These are phyloP conservation scores for Talaromyces sp. DNA, from an alignment of 2,329 filamentous ascomycete species.

Conservation along the genomic window DNA sequence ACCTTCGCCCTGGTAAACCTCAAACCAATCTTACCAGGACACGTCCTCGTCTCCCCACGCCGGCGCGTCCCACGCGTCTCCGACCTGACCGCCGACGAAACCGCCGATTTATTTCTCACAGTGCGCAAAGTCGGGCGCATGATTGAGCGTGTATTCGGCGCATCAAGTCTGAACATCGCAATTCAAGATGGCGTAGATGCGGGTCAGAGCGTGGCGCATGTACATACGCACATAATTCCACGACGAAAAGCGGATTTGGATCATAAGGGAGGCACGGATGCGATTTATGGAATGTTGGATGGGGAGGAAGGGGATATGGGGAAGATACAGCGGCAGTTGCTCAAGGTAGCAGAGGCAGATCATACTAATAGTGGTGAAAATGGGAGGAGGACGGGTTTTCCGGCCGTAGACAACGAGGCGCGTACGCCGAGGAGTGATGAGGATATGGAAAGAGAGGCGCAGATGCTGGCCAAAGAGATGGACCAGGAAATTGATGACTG, in stretches of 20 bases:
- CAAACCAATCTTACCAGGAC: conserved; percentile 87
- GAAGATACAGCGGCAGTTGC: conserved; percentile 57
- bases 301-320: conserved; percentile 79
- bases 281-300: conserved; percentile 77
- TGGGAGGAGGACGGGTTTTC: conserved; percentile 53
- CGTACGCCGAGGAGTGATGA: conserved; percentile 61
- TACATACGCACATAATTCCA: conserved; percentile 90
- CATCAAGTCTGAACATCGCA: conserved; percentile 81
- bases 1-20: conserved; percentile 91
- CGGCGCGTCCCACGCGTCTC: conserved; percentile 64
- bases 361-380: background rate
- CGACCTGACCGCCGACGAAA: conserved; percentile 66
- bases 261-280: conserved; percentile 57
- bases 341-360: conserved; percentile 10
- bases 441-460: conserved; percentile 76
- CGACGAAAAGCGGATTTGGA: conserved; percentile 56
- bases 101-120: conserved; percentile 79
- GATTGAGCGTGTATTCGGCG: conserved; percentile 57
- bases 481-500: conserved; percentile 29
- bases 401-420: conserved; percentile 64
- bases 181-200: conserved; percentile 89
- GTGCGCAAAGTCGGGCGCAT: conserved; percentile 78
- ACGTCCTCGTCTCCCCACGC: conserved; percentile 82
- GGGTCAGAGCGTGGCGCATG: conserved; percentile 88
- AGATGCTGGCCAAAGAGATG: conserved; percentile 51